Base-by-base conservation (phyloP, 495 filamentous ascomycete species). In the Rostrohypoxylon terebratum region DNA sequence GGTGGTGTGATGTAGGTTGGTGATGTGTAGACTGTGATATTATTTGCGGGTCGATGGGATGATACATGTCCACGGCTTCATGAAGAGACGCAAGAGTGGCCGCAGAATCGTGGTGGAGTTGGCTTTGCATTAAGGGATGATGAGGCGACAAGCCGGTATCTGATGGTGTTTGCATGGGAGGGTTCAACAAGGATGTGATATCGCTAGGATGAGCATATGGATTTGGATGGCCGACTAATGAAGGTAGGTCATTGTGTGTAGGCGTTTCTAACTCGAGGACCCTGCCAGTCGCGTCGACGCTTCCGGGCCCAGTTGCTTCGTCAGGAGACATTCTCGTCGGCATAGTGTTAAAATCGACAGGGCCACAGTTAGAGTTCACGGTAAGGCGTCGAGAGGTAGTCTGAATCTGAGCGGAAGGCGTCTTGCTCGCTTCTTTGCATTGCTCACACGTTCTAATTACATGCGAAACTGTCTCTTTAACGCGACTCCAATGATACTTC, bases 401-500 rank as follows among this genome's bases (percentile, higher is more conserved):
- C 13, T 62, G 53, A 47, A 65, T 73, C 50, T 66, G 76, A 55
- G 61, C 42, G 61, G 74, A 72, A 50, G 75, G 79, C 33, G 77
- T 80, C 76, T 93, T 94, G 66, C 88, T 85, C 38, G 87, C 82
- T 66, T 96, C 93, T 82, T 95, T 97, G 84, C 95, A 99, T 75
- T 97, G 89, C 1, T 89, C 80, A 79, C 96, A 99, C 67, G 96
- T 94, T 67, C 91, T 91, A 82, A 99, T 97, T 76, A 97, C 94
- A 71, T 93, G 88, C 77, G 91, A 95, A 63, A 97, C 96, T 0
- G 95, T 98, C 79, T 98, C 95, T 78, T 98, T 99, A 82, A 99
- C 98, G 34, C 96, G 87, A n/a, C 96, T 94, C 96, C 96, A 99
- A 78, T 98, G 96, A 75, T 93, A 98, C 72, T 92, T 91, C 79